Percentiles rank a stretch among this genome's conserved stretches.
phyloP scores from a whole-genome alignment of 352 stramenopile species.

The Globisporangium yorkense region DNA sequence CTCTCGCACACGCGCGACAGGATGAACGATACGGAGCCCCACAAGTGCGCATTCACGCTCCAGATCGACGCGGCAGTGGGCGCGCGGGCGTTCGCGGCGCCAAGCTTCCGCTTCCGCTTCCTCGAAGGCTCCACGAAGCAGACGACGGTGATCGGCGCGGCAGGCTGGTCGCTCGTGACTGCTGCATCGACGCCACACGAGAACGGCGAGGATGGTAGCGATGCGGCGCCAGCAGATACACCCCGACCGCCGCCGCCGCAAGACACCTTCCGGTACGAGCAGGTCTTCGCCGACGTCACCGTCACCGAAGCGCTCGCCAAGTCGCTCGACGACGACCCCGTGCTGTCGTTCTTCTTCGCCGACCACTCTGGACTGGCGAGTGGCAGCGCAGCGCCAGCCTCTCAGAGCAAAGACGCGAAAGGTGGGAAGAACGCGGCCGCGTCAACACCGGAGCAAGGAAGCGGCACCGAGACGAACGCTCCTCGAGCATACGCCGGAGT shows the following conservation, averaged over 20 bases:
- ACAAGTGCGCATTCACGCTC: constrained; percentile 59
- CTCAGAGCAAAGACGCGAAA: constrained; percentile 31
- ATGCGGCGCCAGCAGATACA: neutral
- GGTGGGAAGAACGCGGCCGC: constrained; percentile 6
- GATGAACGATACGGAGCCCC: constrained; percentile 11
- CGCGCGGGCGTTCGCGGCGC: constrained; percentile 33
- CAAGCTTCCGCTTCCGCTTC: constrained; percentile 66
- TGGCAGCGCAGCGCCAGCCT: constrained; percentile 4
- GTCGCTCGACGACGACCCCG: constrained; percentile 48
- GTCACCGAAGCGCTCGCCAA: constrained; percentile 41
- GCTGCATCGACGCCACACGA: neutral
- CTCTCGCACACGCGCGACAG: neutral
- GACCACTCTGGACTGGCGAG: constrained; percentile 28
- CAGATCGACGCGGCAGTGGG: constrained; percentile 44
- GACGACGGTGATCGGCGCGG: constrained; percentile 28
- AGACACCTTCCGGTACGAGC: constrained; percentile 37
- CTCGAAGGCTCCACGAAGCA: constrained; percentile 57
- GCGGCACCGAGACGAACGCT: constrained; percentile 6
- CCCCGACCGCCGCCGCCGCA: neutral
- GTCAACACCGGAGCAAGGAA: neutral
- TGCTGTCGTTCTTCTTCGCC: constrained; percentile 58
- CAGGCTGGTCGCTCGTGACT: constrained; percentile 26
- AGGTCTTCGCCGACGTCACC: constrained; percentile 33
- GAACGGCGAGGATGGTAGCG: neutral
- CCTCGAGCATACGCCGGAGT: constrained; percentile 33